phyloP scores from a whole-genome alignment of 495 filamentous ascomycete genomes.

The Mytilinidion resinicola region DNA sequence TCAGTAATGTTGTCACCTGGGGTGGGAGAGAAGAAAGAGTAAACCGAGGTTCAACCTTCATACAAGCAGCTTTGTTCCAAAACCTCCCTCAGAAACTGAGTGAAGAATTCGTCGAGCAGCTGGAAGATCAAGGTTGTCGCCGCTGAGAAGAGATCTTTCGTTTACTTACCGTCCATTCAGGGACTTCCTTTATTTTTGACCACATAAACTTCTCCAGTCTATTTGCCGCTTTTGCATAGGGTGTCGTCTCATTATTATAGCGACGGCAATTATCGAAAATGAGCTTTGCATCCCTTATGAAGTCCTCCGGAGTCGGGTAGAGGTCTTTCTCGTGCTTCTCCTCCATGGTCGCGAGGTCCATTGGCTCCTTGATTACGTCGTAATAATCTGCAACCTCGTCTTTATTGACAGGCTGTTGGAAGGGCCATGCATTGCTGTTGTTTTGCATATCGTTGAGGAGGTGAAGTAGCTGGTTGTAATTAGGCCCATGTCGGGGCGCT shows the following conservation, averaged over 20 bases:
- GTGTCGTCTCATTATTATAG: conserved; percentile 93
- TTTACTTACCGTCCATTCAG: conserved; percentile 63
- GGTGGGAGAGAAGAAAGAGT: not conserved
- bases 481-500: conserved; percentile 93
- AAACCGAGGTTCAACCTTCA: too few species aligned
- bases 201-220: conserved; percentile 98
- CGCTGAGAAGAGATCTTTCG: not conserved
- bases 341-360: conserved; percentile 97
- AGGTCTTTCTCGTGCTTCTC: conserved; percentile 88
- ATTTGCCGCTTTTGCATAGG: conserved; percentile 92
- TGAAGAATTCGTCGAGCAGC: too few species aligned
- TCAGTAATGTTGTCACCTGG: not conserved
- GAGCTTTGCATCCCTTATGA: conserved; percentile 82
- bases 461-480: conserved; percentile 87
- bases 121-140: not conserved
- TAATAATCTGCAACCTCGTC: conserved; percentile 98
- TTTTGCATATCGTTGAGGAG: conserved; percentile 95
- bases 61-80: too few species aligned
- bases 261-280: conserved; percentile 92
- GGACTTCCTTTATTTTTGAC: conserved; percentile 82
- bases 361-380: conserved; percentile 95
- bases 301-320: conserved; percentile 87
- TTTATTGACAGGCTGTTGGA: conserved; percentile 85
- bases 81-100: too few species aligned
- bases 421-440: conserved; percentile 85